These are phyloP conservation scores for Sarocladiaceae sp. DNA, from an alignment of 2,329 filamentous ascomycete species.

Conservation along the genomic window DNA sequence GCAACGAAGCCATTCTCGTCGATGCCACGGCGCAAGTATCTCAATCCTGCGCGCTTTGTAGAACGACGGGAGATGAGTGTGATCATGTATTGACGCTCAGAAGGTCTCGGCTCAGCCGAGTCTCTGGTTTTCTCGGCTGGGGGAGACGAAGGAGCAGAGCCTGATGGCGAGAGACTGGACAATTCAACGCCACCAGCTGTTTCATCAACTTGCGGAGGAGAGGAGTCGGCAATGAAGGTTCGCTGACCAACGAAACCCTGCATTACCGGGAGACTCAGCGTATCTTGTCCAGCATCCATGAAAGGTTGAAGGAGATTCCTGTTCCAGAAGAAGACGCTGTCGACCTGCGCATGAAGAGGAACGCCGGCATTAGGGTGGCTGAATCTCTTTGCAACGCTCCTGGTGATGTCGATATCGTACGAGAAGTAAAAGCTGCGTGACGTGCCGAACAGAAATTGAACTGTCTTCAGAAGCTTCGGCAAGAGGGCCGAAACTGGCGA, in stretches of 20 bases:
- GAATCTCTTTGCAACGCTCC: slow-evolving; percentile 40
- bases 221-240: slow-evolving; percentile 65
- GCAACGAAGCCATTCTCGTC: slow-evolving; percentile 85
- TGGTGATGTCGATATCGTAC: slow-evolving; percentile 88
- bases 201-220: slow-evolving; percentile 49
- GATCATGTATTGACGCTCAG: slow-evolving; percentile 62
- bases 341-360: slow-evolving; percentile 66
- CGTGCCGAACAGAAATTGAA: slow-evolving; percentile 75
- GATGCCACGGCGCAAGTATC: slow-evolving; percentile 84
- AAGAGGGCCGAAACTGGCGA: slow-evolving; percentile 46
- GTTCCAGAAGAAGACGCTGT: slow-evolving; percentile 90
- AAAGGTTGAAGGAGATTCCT: slow-evolving; percentile 67
- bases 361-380: slow-evolving; percentile 16
- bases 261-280: slow-evolving; percentile 72
- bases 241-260: slow-evolving; percentile 92
- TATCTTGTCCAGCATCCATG: slow-evolving; percentile 63
- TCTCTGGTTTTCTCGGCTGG: slow-evolving; percentile 18
- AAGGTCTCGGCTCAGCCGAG: slow-evolving; percentile 35
- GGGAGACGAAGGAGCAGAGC: slow-evolving; percentile 19
- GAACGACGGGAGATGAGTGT: slow-evolving; percentile 89
- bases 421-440: slow-evolving; percentile 90
- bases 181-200: slow-evolving; percentile 35
- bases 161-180: slow-evolving; percentile 27
- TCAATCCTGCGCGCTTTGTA: slow-evolving; percentile 75
- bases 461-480: slow-evolving; percentile 77